Evolutionary conservation across 208 protist genomes (phyloP).

Genomic region (Acanthamoeba healyi): DNA sequence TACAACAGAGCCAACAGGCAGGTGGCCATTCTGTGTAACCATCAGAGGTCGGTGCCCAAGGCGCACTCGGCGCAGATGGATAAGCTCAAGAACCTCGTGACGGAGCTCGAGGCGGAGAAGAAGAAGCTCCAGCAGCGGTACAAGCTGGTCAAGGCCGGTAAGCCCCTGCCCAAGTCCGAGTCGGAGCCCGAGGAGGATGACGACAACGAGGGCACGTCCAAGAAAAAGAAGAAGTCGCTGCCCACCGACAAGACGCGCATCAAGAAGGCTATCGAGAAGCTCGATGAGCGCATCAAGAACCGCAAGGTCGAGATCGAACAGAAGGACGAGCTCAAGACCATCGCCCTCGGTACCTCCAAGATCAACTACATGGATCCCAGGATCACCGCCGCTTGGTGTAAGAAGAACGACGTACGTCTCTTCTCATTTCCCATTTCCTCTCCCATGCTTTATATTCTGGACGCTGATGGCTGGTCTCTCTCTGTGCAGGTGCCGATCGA

Average conservation of each 20-base stretch:
- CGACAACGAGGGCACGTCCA: constrained; percentile 14
- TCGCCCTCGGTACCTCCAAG: constrained; percentile 97
- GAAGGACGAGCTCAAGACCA: constrained; percentile 90
- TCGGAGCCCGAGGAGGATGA: constrained; percentile 83
- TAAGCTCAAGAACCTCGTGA: constrained; percentile 91
- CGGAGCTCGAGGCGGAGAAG: constrained; percentile 83
- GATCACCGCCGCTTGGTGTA: constrained; percentile 97
- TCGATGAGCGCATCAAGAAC: constrained; percentile 71
- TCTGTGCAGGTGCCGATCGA: constrained; percentile 93
- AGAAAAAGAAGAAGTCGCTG: constrained; percentile 81
- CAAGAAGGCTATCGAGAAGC: constrained; percentile 76
- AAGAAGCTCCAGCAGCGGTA: constrained; percentile 73
- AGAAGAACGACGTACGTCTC: constrained; percentile 82
- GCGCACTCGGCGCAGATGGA: constrained; percentile 92
- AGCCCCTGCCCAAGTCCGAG: constrained; percentile 59
- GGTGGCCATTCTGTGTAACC: constrained; percentile 99
- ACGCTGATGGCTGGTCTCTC: background rate
- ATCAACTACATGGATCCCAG: constrained; percentile 99
- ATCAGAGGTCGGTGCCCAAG: constrained; percentile 97
- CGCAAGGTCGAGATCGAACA: constrained; percentile 71
- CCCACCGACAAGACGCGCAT: constrained; percentile 65
- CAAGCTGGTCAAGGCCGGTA: constrained; percentile 81
- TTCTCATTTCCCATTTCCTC: background rate
- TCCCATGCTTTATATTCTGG: background rate
- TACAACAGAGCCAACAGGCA: constrained; percentile 98